Conservation (phyloP, 2,329 filamentous ascomycete species). For the Phialophora tarda region DNA sequence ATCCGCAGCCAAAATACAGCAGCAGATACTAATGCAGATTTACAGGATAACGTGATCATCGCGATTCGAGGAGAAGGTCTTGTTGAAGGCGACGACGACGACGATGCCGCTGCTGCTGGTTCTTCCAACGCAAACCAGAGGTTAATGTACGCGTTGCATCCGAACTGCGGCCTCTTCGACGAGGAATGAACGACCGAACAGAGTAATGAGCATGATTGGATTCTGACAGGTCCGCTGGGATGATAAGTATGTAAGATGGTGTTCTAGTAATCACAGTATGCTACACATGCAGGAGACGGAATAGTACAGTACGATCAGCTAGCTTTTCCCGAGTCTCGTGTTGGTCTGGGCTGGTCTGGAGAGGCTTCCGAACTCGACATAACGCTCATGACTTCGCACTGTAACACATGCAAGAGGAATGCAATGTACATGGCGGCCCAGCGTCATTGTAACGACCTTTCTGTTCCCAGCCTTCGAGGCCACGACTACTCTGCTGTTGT, state of each 20-base stretch:
- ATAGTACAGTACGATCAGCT: neutral
- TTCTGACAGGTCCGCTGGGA: neutral
- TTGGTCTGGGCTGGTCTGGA: neutral
- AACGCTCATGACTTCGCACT: neutral
- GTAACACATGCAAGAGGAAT: neutral
- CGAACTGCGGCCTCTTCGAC: slow-evolving; percentile 75
- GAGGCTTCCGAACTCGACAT: neutral
- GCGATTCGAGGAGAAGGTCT: slow-evolving; percentile 80
- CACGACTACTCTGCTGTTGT: no score
- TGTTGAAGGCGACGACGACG: slow-evolving; percentile 71
- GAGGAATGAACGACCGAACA: slow-evolving; percentile 53
- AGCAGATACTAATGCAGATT: neutral
- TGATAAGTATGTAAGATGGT: neutral
- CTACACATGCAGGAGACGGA: neutral
- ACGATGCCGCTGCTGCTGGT: slow-evolving; percentile 51
- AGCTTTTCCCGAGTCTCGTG: neutral
- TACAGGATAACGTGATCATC: slow-evolving; percentile 63
- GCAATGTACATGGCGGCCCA: neutral
- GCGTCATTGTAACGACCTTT: neutral
- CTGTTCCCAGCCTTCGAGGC: no score
- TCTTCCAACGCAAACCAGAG: slow-evolving; percentile 43
- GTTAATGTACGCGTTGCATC: slow-evolving; percentile 87
- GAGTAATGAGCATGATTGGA: neutral
- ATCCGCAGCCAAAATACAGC: slow-evolving; percentile 36
- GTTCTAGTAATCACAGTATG: neutral